Percentiles rank a stretch among this genome's conserved stretches.
phyloP scores from a whole-genome alignment of 495 filamentous ascomycete species.

The Schizothecium vesticola region DNA sequence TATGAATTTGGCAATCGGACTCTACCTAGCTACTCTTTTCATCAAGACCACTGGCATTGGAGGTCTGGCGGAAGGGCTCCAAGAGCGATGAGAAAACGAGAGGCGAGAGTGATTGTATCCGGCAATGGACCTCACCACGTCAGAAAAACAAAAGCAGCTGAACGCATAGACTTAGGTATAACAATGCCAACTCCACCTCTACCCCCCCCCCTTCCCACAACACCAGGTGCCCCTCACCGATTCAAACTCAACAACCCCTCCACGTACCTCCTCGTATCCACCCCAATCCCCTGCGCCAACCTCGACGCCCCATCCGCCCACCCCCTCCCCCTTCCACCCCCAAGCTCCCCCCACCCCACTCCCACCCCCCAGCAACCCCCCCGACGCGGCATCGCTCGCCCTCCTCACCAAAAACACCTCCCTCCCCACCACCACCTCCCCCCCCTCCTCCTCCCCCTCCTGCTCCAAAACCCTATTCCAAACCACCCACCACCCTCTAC shows the following conservation, averaged over 20 bases:
- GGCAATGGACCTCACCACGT: too few relatives aligned
- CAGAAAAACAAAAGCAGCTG: too few relatives aligned
- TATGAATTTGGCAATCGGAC: too few relatives aligned
- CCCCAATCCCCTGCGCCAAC: slow-evolving; percentile 78
- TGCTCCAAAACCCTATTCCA: slow-evolving; percentile 70
- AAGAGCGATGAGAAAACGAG: too few relatives aligned
- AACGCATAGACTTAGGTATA: too few relatives aligned
- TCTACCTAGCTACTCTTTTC: too few relatives aligned
- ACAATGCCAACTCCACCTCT: too few relatives aligned
- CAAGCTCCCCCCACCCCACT: slow-evolving; percentile 33
- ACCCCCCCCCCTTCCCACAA: too few relatives aligned
- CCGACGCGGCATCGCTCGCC: slow-evolving; percentile 61
- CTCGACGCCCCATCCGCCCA: slow-evolving; percentile 57
- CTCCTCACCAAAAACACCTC: slow-evolving; percentile 77
- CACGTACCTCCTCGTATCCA: slow-evolving; percentile 83
- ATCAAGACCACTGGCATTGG: too few relatives aligned
- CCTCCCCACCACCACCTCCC: slow-evolving; percentile 33
- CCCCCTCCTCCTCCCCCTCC: background rate
- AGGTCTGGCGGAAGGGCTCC: too few relatives aligned
- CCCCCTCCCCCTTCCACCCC: slow-evolving; percentile 37
- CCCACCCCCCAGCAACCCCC: slow-evolving; percentile 12
- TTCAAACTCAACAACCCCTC: slow-evolving; percentile 75
- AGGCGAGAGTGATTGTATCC: too few relatives aligned
- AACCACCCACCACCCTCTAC: slow-evolving; percentile 91
- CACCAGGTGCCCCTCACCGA: slow-evolving; percentile 37